Evolutionary conservation across 345 rosid species (phyloP).

Genomic region (Litchi chinensis): DNA sequence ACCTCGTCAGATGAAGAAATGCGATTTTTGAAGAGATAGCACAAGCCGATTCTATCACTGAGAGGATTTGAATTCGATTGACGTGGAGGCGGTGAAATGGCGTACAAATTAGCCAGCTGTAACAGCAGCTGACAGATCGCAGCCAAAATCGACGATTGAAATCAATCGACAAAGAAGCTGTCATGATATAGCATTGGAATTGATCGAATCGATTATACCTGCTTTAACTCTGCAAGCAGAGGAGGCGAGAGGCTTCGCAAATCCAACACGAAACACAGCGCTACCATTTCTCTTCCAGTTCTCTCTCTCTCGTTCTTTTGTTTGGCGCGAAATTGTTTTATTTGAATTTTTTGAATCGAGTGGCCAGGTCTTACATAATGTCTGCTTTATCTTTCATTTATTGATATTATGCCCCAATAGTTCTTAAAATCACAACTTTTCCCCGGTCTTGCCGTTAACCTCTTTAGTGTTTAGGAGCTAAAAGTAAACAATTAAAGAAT

Average conservation of each 20-base stretch:
- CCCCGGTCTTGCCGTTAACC: neutral
- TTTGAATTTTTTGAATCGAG: neutral
- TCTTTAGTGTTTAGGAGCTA: too few relatives aligned
- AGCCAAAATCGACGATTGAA: slow-evolving; percentile 15
- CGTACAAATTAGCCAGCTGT: slow-evolving; percentile 71
- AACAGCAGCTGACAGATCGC: slow-evolving; percentile 55
- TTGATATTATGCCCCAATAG: neutral
- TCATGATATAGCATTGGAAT: neutral
- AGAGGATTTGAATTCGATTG: slow-evolving; percentile 44
- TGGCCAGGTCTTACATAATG: neutral
- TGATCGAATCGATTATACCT: slow-evolving; percentile 36
- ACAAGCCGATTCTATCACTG: slow-evolving; percentile 65
- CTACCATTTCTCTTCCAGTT: slow-evolving; percentile 49
- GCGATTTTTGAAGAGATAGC: slow-evolving; percentile 55
- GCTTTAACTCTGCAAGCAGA: slow-evolving; percentile 60
- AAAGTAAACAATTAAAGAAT: neutral
- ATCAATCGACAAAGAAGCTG: slow-evolving; percentile 23
- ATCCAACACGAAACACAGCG: slow-evolving; percentile 73
- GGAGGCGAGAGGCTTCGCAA: slow-evolving; percentile 63
- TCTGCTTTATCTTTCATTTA: neutral
- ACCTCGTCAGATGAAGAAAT: slow-evolving; percentile 65
- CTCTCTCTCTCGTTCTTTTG: neutral
- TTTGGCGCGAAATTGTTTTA: slow-evolving; percentile 19
- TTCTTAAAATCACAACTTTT: neutral
- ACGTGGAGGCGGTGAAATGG: slow-evolving; percentile 43